Conservation (phyloP, 2,329 filamentous ascomycete species). For the Neofusicoccum sp. region DNA sequence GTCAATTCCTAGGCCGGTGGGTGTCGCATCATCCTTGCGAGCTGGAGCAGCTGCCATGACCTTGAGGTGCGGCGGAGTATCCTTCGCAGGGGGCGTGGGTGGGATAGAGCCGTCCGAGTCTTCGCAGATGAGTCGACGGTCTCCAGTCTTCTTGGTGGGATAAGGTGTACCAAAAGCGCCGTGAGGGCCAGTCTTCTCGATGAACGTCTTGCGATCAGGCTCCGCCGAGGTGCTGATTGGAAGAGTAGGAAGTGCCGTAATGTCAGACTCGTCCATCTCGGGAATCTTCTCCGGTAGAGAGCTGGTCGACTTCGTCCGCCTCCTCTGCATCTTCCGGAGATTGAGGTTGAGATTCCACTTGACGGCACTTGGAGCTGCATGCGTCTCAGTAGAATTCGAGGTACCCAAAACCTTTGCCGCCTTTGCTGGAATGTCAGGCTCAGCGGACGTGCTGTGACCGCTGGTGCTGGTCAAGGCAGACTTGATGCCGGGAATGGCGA, state of each 20-base stretch:
- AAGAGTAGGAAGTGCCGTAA: background rate
- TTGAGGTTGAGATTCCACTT: background rate
- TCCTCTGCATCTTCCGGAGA: constrained; percentile 6
- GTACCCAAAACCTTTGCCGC: constrained; percentile 6
- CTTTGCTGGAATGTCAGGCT: background rate
- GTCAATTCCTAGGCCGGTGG: background rate
- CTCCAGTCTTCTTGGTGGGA: background rate
- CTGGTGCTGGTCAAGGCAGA: background rate
- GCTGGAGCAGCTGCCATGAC: background rate
- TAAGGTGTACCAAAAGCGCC: background rate
- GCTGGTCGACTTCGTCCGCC: background rate
- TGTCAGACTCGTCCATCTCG: background rate
- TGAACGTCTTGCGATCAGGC: background rate
- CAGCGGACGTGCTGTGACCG: background rate
- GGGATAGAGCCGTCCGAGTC: constrained; percentile 24
- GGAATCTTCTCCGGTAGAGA: background rate
- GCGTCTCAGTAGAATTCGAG: background rate
- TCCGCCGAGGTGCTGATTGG: background rate
- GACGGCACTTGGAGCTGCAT: background rate
- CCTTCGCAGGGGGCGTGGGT: constrained; percentile 48
- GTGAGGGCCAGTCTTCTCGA: background rate
- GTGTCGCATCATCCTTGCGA: background rate
- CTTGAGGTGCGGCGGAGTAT: constrained; percentile 42
- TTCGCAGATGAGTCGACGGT: background rate
- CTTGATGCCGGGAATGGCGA: background rate